Base-by-base conservation (phyloP, 139 green algal species). In the Auxenochlorella pyrenoidosa region DNA sequence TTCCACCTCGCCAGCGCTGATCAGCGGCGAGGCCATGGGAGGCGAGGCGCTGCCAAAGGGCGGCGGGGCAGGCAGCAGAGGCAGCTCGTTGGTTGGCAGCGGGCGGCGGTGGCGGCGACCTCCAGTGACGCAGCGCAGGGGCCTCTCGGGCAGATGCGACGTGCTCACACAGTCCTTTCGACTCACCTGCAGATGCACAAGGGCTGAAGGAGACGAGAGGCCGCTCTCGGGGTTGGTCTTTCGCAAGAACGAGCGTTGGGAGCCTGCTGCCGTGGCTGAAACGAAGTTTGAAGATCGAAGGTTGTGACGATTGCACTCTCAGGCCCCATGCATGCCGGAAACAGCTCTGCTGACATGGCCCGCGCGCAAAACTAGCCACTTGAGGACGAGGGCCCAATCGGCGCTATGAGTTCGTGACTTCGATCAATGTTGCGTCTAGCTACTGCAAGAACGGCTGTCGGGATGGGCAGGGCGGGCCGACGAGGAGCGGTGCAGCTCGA, bases 1-100 rank as follows among this genome's bases (percentile, higher is more conserved):
- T 30, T 88, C 13, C 0, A 65, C 32, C 75, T 88, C 84, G 16
- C 51, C 75, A 28, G 36, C 47, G 59, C 84, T 83, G n/a, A 88
- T 68, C 34, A 82, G 51, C 47, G 54, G 12, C 21, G 43, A 34
- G 26, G 68, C 66, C 82, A 87, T 81, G 51, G 34, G n/a, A 12
- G 36, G 28, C n/a, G 26, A 36, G 10, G 5, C 13, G 34, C 51
- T 73, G 28, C 34, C 54, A n/a, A 21, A 30, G 51, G 22, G 26
- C 30, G 51, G 47, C 51, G 40, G n/a, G 78, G 28, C 30, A 68
- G 60, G 60, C 60, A n/a, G 60, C 60, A 34, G 63, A 71, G 28
- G 63, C 5, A 24, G 63, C 63, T 13, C 6, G 24, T 13, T 12
- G 63, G 63, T 38, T 10, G 21, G 63, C 2, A 18, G 63, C 28